Evolutionary conservation across 2,329 filamentous ascomycete species (phyloP).

Genomic region (Fusarium irregulare): DNA sequence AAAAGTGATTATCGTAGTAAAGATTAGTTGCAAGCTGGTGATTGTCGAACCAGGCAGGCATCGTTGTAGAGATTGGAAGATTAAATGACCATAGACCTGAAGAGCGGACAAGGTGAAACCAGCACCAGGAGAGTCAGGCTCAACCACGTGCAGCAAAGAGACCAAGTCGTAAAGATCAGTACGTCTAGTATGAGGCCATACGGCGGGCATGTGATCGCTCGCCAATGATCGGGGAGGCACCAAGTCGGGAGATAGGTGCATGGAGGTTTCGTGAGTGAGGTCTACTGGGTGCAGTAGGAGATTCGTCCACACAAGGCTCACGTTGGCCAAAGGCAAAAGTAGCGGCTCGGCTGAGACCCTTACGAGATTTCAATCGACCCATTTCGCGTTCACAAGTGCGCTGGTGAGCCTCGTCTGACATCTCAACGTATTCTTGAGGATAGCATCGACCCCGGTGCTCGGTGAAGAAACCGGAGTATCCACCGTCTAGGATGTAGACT

Average conservation of each 20-base stretch:
- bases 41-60: conserved; percentile 17
- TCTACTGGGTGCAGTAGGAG: conserved; percentile 67
- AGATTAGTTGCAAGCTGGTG: conserved; percentile 26
- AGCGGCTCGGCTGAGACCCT: conserved; percentile 86
- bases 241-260: conserved; percentile 58
- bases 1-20: conserved; percentile 32
- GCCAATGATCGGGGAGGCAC: conserved; percentile 57
- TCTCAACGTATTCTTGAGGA: conserved; percentile 96
- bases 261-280: conserved; percentile 51
- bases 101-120: conserved; percentile 44
- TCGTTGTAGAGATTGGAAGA: conserved; percentile 25
- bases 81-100: conserved; percentile 37
- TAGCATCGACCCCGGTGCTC: conserved; percentile 84
- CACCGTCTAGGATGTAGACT: conserved; percentile 95
- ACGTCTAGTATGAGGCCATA: conserved; percentile 71
- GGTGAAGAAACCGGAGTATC: conserved; percentile 92
- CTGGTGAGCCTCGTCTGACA: conserved; percentile 92
- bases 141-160: conserved; percentile 45
- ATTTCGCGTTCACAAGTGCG: conserved; percentile 94
- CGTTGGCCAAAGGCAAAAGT: conserved; percentile 95
- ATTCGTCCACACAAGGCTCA: conserved; percentile 65
- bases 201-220: conserved; percentile 68
- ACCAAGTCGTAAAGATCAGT: conserved; percentile 38
- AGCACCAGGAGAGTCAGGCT: conserved; percentile 42
- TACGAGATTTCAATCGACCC: conserved; percentile 89